Evolutionary conservation across 2,329 filamentous ascomycete species (phyloP), one percentile per base, ranked within the genome.

Genomic region (Fusarium sublunatum): DNA sequence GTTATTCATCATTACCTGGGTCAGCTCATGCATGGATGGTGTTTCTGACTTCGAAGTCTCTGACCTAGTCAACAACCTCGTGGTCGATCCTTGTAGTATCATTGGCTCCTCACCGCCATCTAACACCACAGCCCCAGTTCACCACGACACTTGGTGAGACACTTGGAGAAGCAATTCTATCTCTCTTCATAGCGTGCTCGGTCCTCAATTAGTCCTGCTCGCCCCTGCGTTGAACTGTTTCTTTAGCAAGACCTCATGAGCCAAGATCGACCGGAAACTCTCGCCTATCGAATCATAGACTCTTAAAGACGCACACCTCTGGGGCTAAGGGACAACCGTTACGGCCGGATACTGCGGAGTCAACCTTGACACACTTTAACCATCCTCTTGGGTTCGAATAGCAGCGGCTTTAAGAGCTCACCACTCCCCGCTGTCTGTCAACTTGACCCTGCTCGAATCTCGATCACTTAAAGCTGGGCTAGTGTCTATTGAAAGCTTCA

Each of bases 271-370:
- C 7, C 34, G 10, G 22, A 13, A 8, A 19, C 4, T 25, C 19
- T 60, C 55, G 42, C 34, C 35, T 35, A 48, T 64, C 67, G 65
- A 70, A 70, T 70, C 67, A 69, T 25, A 54, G 11, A 25, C 41
- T 44, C 24, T 35, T 45, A 53, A 48, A 34, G 43, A 47, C 50
- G 67, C 67, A 70, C 67, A 70, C 19, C 65, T 49, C 29, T 31
- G 25, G 28, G n/a, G 25, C 29, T 41, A 39, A 54, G 45, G 53
- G 49, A 42, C 36, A 32, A 11, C 46, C 46, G 41, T 42, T 45
- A 45, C 24, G 32, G 40, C 52, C 48, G 51, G 49, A 53, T 44
- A 46, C 29, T 19, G 50, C 56, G 47, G 50, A 53, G 41, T 39
- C 42, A 22, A 50, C 49, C 49, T 54, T 43, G 41, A 28, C 40